Percentiles rank a stretch among this genome's conserved stretches.
phyloP scores from a whole-genome alignment of 257 asterid species.

The Solanum lignicaule region DNA sequence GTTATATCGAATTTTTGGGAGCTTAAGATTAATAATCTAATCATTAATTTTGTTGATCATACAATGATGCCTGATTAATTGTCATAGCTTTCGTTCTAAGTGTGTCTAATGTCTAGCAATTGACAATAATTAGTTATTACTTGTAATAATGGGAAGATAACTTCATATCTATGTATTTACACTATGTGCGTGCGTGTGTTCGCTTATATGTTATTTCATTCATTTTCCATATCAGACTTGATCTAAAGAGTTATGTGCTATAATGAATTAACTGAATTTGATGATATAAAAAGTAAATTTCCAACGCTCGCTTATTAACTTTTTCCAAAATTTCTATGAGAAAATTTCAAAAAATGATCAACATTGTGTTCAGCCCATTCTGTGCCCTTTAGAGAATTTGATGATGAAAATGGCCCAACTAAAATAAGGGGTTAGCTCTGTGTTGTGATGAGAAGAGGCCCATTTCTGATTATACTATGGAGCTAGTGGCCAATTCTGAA shows the following conservation, averaged over 20 bases:
- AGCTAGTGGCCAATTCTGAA: no score
- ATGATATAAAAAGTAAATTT: background rate
- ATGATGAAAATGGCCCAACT: background rate
- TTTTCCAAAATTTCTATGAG: background rate
- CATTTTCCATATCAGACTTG: background rate
- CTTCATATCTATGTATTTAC: background rate
- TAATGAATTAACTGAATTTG: background rate
- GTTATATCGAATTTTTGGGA: background rate
- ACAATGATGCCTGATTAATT: background rate
- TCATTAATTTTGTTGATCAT: background rate
- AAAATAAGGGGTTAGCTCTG: background rate
- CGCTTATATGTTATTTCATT: background rate
- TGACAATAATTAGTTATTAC: background rate
- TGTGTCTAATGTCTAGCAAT: background rate
- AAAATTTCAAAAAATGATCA: no score
- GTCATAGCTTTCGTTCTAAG: background rate
- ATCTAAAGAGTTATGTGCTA: background rate
- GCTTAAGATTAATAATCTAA: background rate
- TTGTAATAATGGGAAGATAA: background rate
- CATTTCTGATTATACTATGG: background rate
- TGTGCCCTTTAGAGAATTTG: background rate
- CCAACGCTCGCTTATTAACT: background rate
- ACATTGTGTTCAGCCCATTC: background rate
- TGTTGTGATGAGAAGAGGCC: background rate
- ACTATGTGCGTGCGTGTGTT: background rate